Conservation (phyloP, 2,329 filamentous ascomycete genomes). For the Ascosphaera apis region DNA sequence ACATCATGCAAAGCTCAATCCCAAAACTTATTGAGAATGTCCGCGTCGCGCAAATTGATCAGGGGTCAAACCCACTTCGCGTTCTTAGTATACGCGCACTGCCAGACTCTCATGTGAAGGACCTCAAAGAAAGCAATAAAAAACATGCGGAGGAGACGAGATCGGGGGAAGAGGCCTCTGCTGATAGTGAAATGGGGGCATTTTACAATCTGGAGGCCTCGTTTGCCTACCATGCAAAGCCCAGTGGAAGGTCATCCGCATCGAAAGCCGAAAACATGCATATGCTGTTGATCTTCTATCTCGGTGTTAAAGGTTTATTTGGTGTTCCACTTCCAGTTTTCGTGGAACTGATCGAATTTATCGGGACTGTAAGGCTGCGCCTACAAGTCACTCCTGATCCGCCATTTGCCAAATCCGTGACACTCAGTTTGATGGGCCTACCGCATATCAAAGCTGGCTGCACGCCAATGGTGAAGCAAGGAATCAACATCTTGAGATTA, state of each 20-base stretch:
- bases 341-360: conserved; percentile 74
- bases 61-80: conserved; percentile 73
- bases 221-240: conserved; percentile 75
- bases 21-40: conserved; percentile 85
- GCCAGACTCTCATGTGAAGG: conserved; percentile 56
- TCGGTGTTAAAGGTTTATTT: conserved; percentile 72
- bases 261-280: conserved; percentile 88
- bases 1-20: conserved; percentile 91
- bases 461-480: conserved; percentile 74
- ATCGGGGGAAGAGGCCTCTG: conserved; percentile 67
- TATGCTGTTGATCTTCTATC: conserved; percentile 86
- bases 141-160: conserved; percentile 58
- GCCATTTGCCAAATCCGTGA: conserved; percentile 76
- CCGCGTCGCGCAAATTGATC: conserved; percentile 80
- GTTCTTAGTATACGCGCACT: conserved; percentile 72
- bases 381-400: conserved; percentile 73
- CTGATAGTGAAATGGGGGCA: conserved; percentile 72
- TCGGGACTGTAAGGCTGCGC: conserved; percentile 64
- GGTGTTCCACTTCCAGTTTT: conserved; percentile 73
- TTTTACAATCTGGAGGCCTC: conserved; percentile 86
- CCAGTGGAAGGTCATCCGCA: conserved; percentile 43
- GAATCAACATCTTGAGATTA: conserved; percentile 75
- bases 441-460: conserved; percentile 79
- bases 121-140: conserved; percentile 61
- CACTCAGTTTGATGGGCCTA: conserved; percentile 81